Percentiles rank a stretch among this genome's conserved stretches.
These are phyloP conservation scores for Metschnikowia lunata DNA, from an alignment of 805 yeast genomes.

Conservation along the genomic window DNA sequence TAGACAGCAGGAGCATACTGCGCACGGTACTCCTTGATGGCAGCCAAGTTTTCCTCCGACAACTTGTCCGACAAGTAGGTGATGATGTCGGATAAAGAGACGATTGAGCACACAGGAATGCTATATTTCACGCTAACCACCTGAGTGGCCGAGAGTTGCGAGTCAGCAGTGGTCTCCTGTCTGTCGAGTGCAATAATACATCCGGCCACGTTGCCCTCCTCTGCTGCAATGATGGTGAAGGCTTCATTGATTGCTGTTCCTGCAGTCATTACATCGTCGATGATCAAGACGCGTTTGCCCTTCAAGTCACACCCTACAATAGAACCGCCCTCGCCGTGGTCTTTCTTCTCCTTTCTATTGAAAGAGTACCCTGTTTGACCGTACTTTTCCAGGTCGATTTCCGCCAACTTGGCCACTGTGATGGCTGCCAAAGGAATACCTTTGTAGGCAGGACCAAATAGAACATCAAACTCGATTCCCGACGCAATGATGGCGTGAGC, in stretches of 20 bases:
- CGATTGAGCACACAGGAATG: constrained; percentile 83
- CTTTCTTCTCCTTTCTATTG: constrained; percentile 94
- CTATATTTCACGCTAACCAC: constrained; percentile 65
- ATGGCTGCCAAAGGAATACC: constrained; percentile 95
- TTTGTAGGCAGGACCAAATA: constrained; percentile 97
- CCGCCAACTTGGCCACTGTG: constrained; percentile 88
- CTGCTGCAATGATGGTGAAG: constrained; percentile 65
- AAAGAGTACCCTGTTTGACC: constrained; percentile 79
- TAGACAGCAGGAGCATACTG: constrained; percentile 39
- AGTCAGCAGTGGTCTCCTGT: constrained; percentile 79
- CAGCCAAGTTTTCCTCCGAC: constrained; percentile 51
- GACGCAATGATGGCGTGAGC: constrained; percentile 83
- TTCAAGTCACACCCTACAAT: constrained; percentile 81
- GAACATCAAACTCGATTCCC: constrained; percentile 79
- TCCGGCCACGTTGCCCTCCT: constrained; percentile 73
- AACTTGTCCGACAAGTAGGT: constrained; percentile 53
- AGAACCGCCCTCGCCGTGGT: constrained; percentile 97
- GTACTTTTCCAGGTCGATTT: constrained; percentile 77
- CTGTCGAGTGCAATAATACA: constrained; percentile 90
- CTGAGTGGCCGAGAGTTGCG: constrained; percentile 72
- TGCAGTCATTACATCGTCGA: constrained; percentile 97
- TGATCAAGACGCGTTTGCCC: constrained; percentile 72
- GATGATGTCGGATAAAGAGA: constrained; percentile 70
- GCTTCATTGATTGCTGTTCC: constrained; percentile 98
- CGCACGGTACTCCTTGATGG: constrained; percentile 55